A percentile compares a stretch with the other conserved stretches of the same genome.
Conservation (phyloP, 495 filamentous ascomycete genomes). For the Daldinia bambusicola region DNA sequence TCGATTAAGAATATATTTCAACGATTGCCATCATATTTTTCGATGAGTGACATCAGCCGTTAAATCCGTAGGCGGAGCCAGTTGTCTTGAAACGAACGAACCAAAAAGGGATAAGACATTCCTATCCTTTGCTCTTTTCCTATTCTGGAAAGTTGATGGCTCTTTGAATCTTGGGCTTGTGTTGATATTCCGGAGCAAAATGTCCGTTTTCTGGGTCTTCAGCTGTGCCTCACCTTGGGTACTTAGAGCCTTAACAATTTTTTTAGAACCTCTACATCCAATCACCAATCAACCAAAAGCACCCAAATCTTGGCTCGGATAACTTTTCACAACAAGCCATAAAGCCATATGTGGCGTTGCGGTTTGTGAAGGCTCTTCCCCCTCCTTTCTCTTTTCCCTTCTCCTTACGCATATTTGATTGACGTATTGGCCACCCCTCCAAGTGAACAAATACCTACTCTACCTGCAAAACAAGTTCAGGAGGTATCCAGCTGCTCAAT, state of each 20-base stretch:
- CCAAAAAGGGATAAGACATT: slow-evolving; percentile 22
- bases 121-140: slow-evolving; percentile 24
- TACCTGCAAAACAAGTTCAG: slow-evolving; percentile 13
- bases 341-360: slow-evolving; percentile 28
- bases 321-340: not conserved
- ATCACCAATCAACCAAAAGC: not conserved
- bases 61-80: slow-evolving; percentile 28
- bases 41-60: slow-evolving; percentile 39
- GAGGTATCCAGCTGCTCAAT: not conserved
- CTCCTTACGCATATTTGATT: slow-evolving; percentile 11
- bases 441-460: slow-evolving; percentile 17
- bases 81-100: slow-evolving; percentile 38
- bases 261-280: slow-evolving; percentile 4
- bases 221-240: slow-evolving; percentile 3
- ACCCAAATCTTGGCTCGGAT: not conserved
- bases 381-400: not conserved
- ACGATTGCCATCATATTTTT: slow-evolving; percentile 41
- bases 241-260: slow-evolving; percentile 44
- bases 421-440: slow-evolving; percentile 18
- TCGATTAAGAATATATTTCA: slow-evolving; percentile 18
- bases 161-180: slow-evolving; percentile 18
- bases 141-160: slow-evolving; percentile 17
- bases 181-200: slow-evolving; percentile 35
- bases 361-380: slow-evolving; percentile 9
- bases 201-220: slow-evolving; percentile 14